Evolutionary conservation across 495 filamentous ascomycete species (phyloP), one percentile per base, ranked within the genome.

Genomic region (Penicillium taxi): DNA sequence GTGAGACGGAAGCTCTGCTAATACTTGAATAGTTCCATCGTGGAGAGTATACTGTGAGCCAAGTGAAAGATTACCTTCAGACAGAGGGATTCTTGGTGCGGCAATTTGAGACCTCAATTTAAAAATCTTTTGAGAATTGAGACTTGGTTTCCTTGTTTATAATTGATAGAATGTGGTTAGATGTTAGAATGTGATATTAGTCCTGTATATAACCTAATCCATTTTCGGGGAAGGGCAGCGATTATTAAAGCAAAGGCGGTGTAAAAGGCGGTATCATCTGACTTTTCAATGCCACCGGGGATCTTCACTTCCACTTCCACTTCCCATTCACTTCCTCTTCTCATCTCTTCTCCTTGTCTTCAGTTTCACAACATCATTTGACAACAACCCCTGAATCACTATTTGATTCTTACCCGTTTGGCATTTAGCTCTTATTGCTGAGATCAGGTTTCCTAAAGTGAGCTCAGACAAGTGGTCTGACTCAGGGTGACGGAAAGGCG

Each of bases 31-130:
- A 83, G 79, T 98, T 98, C 57, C 91, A 98, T 64, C 72, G 93
- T 19, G 84, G 81, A 18, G 90, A 98, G 63, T 96, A 88, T 55
- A 95, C 89, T 1, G 89, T 98, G 6, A 77, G 79, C 53, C 77
- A 96, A 44, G 91, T 98, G n/a, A 98, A 96, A 58, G 78, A 88
- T 40, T 73, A 81, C 48, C 54, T 96, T 25, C 70, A 69, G n/a
- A 58, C 70, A 16, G 74, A 77, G 50, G 81, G 81, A 2, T 66
- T 94, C 33, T 56, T 87, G 36, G 81, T 96, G 11, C 72, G 91
- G 40, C 70, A 77, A 41, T 83, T 80, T 53, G 87, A 94, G 48
- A 53, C 67, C 12, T 55, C 63, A 9, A 44, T 55, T 2, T 67
- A 40, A 53, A 28, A 13, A 12, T 35, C 12, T 32, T 16, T 4